These are phyloP conservation scores for Leptomonas seymouri DNA, from an alignment of 208 protist genomes.

Conservation along the genomic window DNA sequence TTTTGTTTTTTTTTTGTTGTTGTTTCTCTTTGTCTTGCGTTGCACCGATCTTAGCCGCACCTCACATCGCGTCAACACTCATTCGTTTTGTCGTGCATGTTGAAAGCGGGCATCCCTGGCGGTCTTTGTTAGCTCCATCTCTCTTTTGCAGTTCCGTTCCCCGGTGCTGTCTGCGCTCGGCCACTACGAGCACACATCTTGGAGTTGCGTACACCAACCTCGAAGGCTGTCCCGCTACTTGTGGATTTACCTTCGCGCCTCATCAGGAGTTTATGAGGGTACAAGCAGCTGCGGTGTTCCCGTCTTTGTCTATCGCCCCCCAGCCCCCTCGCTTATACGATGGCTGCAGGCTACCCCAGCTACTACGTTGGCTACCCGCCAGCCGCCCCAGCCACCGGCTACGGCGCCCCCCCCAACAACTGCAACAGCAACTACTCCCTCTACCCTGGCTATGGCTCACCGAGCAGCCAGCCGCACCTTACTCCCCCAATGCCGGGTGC, in stretches of 20 bases:
- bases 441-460: conserved; percentile 6
- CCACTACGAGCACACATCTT: no score
- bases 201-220: no score
- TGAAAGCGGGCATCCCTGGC: no score
- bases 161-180: not conserved
- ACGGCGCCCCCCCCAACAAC: not conserved
- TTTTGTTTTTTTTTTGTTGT: conserved; percentile 11
- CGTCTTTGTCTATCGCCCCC: not conserved
- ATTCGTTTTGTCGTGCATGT: no score
- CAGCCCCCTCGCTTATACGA: not conserved
- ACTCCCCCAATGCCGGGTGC: not conserved
- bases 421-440: not conserved
- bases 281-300: not conserved
- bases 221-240: no score
- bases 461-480: not conserved
- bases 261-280: no score
- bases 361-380: not conserved
- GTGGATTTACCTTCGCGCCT: no score
- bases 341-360: conserved; percentile 6
- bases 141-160: no score
- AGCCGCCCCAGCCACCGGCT: not conserved
- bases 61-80: no score
- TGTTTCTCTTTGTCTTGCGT: not conserved
- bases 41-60: not conserved
- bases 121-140: no score